These are phyloP conservation scores for Blakeslea trispora DNA, from an alignment of 371 early-diverging fungal genomes.

Conservation along the genomic window DNA sequence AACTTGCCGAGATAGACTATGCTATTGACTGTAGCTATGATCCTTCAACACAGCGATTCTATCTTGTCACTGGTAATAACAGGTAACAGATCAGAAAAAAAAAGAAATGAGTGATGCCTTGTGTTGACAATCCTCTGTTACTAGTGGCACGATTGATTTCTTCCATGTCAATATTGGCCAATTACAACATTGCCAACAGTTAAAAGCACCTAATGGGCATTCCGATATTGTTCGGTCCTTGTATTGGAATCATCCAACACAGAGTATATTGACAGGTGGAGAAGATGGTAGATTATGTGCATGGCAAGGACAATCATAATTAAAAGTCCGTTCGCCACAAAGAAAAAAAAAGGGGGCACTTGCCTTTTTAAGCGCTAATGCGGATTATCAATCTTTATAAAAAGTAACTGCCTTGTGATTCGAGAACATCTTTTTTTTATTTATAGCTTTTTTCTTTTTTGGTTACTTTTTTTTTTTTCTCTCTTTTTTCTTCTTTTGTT, in stretches of 20 bases:
- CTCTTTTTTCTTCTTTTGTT: too few species aligned
- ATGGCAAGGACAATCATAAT: conserved; percentile 53
- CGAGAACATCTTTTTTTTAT: too few species aligned
- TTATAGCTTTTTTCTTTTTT: too few species aligned
- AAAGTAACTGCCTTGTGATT: too few species aligned
- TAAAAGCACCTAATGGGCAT: conserved; percentile 58
- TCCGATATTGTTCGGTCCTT: conserved; percentile 73
- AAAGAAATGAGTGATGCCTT: too few species aligned
- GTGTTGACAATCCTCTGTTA: too few species aligned
- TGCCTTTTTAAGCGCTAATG: too few species aligned
- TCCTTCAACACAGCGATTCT: conserved; percentile 67
- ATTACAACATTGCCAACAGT: conserved; percentile 65
- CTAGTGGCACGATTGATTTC: conserved; percentile 69
- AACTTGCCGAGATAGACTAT: conserved; percentile 71
- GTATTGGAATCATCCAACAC: conserved; percentile 61
- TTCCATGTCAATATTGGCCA: conserved; percentile 72
- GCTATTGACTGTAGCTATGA: conserved; percentile 85
- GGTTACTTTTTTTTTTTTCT: too few species aligned
- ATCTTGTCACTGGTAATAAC: conserved; percentile 78
- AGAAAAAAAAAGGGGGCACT: too few species aligned
- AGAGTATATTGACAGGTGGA: conserved; percentile 70
- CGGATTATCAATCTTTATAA: too few species aligned
- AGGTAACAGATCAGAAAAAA: too few species aligned
- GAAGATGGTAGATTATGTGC: conserved; percentile 75
- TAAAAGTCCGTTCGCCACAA: too few species aligned